Conservation (phyloP, 177 flowering plant genomes). For the Vitis hybrid region DNA sequence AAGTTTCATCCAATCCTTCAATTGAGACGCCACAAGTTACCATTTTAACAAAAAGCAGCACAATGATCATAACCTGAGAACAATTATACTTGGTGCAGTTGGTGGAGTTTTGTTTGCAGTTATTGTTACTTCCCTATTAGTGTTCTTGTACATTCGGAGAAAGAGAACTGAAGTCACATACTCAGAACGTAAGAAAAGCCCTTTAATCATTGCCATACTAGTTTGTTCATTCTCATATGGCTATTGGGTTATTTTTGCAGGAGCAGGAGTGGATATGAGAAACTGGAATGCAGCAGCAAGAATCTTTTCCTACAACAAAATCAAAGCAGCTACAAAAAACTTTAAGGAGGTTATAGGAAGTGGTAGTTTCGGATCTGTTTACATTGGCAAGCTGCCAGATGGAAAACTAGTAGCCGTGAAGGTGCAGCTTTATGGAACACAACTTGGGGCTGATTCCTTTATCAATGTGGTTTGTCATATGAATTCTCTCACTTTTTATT, state of each 20-base stretch:
- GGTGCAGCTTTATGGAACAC: constrained; percentile 69
- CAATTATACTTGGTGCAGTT: constrained; percentile 46
- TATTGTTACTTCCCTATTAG: constrained; percentile 30
- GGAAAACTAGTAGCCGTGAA: constrained; percentile 82
- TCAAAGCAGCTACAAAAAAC: constrained; percentile 73
- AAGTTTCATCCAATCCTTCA: constrained; percentile 38
- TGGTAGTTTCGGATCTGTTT: constrained; percentile 90
- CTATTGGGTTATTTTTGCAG: constrained; percentile 20
- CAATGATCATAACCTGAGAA: constrained; percentile 26
- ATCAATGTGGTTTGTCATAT: too few relatives aligned
- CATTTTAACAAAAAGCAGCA: constrained; percentile 40
- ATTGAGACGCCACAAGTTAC: constrained; percentile 78
- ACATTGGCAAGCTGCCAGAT: constrained; percentile 70
- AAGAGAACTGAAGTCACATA: constrained; percentile 30
- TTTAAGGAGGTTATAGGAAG: constrained; percentile 77
- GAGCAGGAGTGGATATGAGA: constrained; percentile 35
- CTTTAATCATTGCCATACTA: neutral
- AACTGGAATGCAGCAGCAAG: constrained; percentile 61
- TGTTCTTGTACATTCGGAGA: constrained; percentile 40
- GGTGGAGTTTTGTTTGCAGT: constrained; percentile 46
- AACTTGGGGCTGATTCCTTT: constrained; percentile 24
- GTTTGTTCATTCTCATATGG: neutral
- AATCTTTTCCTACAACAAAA: constrained; percentile 70
- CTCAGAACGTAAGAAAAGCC: constrained; percentile 37
- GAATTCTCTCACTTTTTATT: too few relatives aligned